Percentiles rank a stretch among this genome's conserved stretches.
These are phyloP conservation scores for Apiospora phragmitis DNA, from an alignment of 2,329 filamentous ascomycete species.

Conservation along the genomic window DNA sequence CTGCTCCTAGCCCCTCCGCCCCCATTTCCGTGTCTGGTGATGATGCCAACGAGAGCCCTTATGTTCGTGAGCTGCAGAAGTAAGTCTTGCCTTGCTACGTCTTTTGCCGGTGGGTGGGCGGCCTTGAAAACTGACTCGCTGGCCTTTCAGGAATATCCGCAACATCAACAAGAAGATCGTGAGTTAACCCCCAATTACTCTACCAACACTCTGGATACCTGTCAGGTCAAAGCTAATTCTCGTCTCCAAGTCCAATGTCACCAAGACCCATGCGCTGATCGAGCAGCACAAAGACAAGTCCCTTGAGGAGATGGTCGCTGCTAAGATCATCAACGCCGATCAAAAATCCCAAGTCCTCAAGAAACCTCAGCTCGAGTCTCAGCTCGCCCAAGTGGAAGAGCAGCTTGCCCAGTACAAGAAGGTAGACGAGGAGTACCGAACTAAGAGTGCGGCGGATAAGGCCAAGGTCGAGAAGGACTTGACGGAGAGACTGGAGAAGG, in stretches of 20 bases:
- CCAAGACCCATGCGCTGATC: conserved; percentile 71
- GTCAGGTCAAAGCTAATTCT: background rate
- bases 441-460: conserved; percentile 58
- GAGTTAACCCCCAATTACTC: conserved; percentile 38
- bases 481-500: conserved; percentile 51
- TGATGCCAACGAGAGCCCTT: conserved; percentile 70
- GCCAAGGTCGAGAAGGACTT: conserved; percentile 60
- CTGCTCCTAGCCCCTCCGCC: conserved; percentile 51
- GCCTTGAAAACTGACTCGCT: conserved; percentile 18
- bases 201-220: background rate
- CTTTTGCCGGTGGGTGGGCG: background rate
- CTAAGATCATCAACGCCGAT: conserved; percentile 76
- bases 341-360: conserved; percentile 77
- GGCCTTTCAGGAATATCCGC: conserved; percentile 71
- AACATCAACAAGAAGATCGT: conserved; percentile 95
- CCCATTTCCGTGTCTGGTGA: conserved; percentile 47
- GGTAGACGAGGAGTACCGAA: conserved; percentile 70
- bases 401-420: conserved; percentile 75
- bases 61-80: conserved; percentile 90
- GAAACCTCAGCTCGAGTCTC: conserved; percentile 70
- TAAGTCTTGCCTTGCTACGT: conserved; percentile 45
- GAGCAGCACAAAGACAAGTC: conserved; percentile 68
- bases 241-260: conserved; percentile 55
- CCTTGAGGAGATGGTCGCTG: conserved; percentile 70
- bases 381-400: conserved; percentile 71